Evolutionary conservation across 768 basidiomycete genomes (phyloP).

Genomic region (Mrakia hoshinonis): DNA sequence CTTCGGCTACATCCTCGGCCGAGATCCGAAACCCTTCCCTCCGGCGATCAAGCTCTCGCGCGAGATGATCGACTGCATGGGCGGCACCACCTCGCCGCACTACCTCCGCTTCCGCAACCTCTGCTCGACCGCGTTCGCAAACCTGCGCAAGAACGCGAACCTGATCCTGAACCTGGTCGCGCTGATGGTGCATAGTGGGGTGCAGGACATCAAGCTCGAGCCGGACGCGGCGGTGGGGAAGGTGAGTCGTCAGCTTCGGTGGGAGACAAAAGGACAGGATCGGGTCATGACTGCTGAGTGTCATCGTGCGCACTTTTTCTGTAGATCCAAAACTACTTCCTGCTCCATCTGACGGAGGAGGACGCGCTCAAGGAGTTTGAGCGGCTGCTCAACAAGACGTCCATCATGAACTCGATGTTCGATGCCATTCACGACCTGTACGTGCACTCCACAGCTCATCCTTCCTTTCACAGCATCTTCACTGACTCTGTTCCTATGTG

Average conservation of each 20-base stretch:
- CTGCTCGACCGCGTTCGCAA: slow-evolving; percentile 96
- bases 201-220: slow-evolving; percentile 83
- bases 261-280: background rate
- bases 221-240: slow-evolving; percentile 47
- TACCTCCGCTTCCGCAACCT: slow-evolving; percentile 92
- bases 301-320: too few species aligned
- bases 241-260: slow-evolving; percentile 33
- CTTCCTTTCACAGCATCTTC: background rate
- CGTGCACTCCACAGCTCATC: background rate
- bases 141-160: slow-evolving; percentile 91
- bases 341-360: slow-evolving; percentile 86
- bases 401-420: slow-evolving; percentile 82
- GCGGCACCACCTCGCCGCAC: slow-evolving; percentile 90
- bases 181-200: slow-evolving; percentile 94
- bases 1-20: slow-evolving; percentile 94
- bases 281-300: too few species aligned
- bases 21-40: slow-evolving; percentile 94
- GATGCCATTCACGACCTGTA: slow-evolving; percentile 66
- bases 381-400: slow-evolving; percentile 82
- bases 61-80: slow-evolving; percentile 99
- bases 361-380: slow-evolving; percentile 98
- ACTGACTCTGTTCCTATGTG: background rate
- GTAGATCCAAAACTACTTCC: slow-evolving; percentile 93
- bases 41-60: slow-evolving; percentile 98
- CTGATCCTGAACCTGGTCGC: slow-evolving; percentile 92